Evolutionary conservation across 2,329 filamentous ascomycete species (phyloP), one percentile per base, ranked within the genome.

Genomic region (Myriosclerotinia curreyana): DNA sequence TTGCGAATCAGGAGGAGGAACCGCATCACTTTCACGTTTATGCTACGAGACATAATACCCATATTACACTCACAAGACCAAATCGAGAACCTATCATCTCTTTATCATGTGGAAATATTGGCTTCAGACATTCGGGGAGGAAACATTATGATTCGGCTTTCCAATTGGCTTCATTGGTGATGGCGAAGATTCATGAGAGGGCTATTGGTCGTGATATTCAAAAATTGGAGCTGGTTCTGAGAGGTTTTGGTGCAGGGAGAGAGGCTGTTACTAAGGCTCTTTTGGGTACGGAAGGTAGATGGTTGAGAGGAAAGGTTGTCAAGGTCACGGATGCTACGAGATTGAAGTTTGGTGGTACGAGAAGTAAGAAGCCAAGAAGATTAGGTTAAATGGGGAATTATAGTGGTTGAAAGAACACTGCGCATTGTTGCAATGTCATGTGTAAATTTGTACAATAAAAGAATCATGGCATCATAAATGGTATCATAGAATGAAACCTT

Each of bases 291-390:
- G 94, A 99, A 76, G 95, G 95, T 64, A 87, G 85, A 74, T 76
- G 86, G 71, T 78, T 98, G 69, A 85, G 92, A 70, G 80, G 83
- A 40, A 86, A 90, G 79, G 90, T 99, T 69, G 81, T 86, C 50
- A 87, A 87, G 71, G 89, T 99, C 66, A 87, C 90, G 40, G 95
- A 99, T 79, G 83, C 86, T 49, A 98, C 94, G 63, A 89, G 89
- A 73, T 78, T 98, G 77, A 99, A 99, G 82, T 96, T 98, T 81
- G 95, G 93, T 78, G 96, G 95, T 74, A 91, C 90, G 48, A 90
- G 93, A 77, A 94, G 92, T 80, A 85, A 84, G 76, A 91, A 88
- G 76, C 89, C 87, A 48, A 93, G 93, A 78, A 89, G 95, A 80
- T 79, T 98, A 80, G 74, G 74, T 70, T 75, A 70, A 66, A 66